phyloP scores from a whole-genome alignment of 192 early-diverging fungal species.

The Coemansia aciculifera region DNA sequence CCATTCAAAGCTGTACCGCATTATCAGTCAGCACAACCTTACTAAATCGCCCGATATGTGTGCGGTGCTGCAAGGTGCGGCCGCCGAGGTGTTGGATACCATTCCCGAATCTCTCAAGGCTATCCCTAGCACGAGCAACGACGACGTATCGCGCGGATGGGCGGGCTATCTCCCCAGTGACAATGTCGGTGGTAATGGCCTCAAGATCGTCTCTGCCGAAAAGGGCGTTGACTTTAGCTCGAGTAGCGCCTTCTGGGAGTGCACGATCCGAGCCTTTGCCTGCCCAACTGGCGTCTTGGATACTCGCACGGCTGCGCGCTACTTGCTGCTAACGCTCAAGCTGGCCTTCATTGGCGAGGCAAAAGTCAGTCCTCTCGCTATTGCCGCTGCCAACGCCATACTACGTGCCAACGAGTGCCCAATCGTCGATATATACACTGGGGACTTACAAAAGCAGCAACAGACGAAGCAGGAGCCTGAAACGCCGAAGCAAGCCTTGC shows the following conservation, averaged over 20 bases:
- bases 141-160: conserved; percentile 1
- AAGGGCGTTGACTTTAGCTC: conserved; percentile 5
- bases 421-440: conserved; percentile 14
- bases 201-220: neutral
- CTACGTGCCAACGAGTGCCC: conserved; percentile 7
- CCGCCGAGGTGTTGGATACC: neutral
- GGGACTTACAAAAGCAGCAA: conserved; percentile 9
- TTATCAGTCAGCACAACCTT: neutral
- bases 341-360: conserved; percentile 10
- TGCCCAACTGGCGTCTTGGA: neutral
- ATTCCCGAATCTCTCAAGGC: neutral
- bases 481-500: neutral
- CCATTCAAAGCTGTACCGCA: neutral
- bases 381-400: conserved; percentile 10
- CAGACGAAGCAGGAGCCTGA: neutral
- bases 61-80: neutral
- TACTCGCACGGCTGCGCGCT: neutral
- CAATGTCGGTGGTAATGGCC: neutral
- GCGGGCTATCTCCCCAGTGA: neutral
- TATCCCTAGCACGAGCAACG: neutral
- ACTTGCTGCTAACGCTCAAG: conserved; percentile 23
- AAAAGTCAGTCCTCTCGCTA: neutral
- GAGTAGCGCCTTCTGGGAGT: conserved; percentile 21
- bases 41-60: neutral
- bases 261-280: conserved; percentile 11